Evolutionary conservation across 805 yeast genomes (phyloP), one percentile per base, ranked within the genome.

Genomic region (Ogataea nonfermentans): DNA sequence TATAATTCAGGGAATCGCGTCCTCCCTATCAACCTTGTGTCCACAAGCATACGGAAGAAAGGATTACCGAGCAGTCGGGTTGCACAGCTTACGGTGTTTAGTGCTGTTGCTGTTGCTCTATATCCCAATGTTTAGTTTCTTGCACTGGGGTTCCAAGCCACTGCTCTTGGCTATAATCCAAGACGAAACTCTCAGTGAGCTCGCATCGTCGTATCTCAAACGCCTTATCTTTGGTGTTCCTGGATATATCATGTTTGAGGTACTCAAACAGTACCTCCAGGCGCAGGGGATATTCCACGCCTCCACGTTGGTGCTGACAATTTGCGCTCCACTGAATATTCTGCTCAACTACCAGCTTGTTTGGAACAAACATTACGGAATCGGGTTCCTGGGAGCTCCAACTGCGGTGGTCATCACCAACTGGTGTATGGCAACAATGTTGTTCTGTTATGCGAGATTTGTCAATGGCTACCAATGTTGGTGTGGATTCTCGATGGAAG

Each of bases 31-130:
- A 40, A 76, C 82, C 0, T 63, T 76, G 39, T 75, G 80, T 49
- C 79, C 82, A 2, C 82, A 76, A 54, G 80, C 81, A 4, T 76
- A 68, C 55, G 82, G 82, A 13, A 75, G 79, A 22, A 65, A 65
- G 34, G 73, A 70, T 40, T 73, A 70, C 53, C 62, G 64, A 29
- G 52, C 69, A 41, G 82, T 76, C 9, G 81, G 81, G 1, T 45
- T 67, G 17, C 73, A 73, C 49, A 56, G 74, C 46, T 71, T 74
- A 52, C 68, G 76, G 49, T 74, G 80, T 61, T 61, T 70, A 10
- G 68, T 76, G 7, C 56, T 76, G 29, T 66, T 74, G 17, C 53
- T 65, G 28, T 47, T 62, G 2, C 34, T 74, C 5, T 53, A 67
- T 24, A 67, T 74, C 40, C 59, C 61, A 9, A 54, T 58, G 26